A percentile compares a stretch with the other conserved stretches of the same genome.
phyloP scores from a whole-genome alignment of 2,329 filamentous ascomycete genomes.

The Pseudocercospora cruenta region DNA sequence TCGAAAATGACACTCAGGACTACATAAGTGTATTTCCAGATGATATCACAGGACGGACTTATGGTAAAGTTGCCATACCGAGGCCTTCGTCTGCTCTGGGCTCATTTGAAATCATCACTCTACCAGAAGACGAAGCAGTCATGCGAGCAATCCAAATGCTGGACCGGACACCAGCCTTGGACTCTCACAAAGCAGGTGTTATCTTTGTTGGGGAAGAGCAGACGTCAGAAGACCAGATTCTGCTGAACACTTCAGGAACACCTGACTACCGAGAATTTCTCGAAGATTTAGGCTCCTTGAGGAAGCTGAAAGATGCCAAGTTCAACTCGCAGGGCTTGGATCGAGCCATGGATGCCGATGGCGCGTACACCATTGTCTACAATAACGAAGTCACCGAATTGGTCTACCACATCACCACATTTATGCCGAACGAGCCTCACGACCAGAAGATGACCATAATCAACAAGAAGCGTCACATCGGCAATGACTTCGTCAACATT shows the following conservation, averaged over 20 bases:
- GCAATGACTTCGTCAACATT: conserved; percentile 97
- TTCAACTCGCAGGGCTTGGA: conserved; percentile 96
- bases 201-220: conserved; percentile 91
- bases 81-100: conserved; percentile 34
- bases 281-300: conserved; percentile 77
- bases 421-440: conserved; percentile 90
- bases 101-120: conserved; percentile 56
- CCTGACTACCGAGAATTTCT: conserved; percentile 87
- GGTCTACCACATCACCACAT: conserved; percentile 91
- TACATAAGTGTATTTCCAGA: conserved; percentile 36
- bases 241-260: conserved; percentile 84
- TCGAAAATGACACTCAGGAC: conserved; percentile 30
- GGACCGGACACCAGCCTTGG: conserved; percentile 85
- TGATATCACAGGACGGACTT: conserved; percentile 30
- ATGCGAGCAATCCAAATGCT: conserved; percentile 77
- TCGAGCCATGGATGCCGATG: conserved; percentile 74
- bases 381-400: conserved; percentile 93
- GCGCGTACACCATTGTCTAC: conserved; percentile 90
- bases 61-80: conserved; percentile 57
- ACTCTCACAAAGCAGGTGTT: conserved; percentile 93
- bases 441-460: conserved; percentile 61
- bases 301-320: conserved; percentile 76
- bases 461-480: conserved; percentile 91
- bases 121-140: conserved; percentile 65
- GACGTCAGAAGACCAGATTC: conserved; percentile 77